Evolutionary conservation across 1,284 basidiomycete species (phyloP).

Genomic region (Pseudomicrostroma phylloplanum): DNA sequence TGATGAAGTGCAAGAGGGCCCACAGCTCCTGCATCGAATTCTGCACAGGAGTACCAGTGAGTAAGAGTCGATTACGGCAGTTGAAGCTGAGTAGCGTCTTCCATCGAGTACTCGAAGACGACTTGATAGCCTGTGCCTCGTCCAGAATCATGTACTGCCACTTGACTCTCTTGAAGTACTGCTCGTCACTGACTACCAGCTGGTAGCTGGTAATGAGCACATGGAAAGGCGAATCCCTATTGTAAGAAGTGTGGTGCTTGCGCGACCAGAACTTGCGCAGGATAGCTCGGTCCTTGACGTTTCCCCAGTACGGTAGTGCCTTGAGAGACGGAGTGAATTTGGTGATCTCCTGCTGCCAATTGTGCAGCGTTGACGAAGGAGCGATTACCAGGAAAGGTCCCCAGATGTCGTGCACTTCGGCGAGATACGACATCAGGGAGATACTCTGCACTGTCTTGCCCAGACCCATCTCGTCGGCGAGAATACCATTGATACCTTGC

Average conservation of each 20-base stretch:
- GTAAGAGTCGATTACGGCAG: slow-evolving; percentile 86
- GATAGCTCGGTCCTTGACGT: slow-evolving; percentile 88
- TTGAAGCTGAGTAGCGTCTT: slow-evolving; percentile 93
- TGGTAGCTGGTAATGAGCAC: slow-evolving; percentile 96
- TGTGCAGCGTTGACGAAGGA: slow-evolving; percentile 93
- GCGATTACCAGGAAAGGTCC: slow-evolving; percentile 99
- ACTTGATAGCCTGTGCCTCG: slow-evolving; percentile 99
- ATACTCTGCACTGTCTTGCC: slow-evolving; percentile 95
- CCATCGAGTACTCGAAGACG: slow-evolving; percentile 93
- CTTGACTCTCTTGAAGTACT: slow-evolving; percentile 94
- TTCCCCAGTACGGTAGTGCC: slow-evolving; percentile 96
- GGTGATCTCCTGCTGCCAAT: slow-evolving; percentile 98
- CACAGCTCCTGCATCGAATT: slow-evolving; percentile 99
- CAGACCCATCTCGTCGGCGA: slow-evolving; percentile 74
- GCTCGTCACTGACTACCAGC: slow-evolving; percentile 91
- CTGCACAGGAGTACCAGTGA: slow-evolving; percentile 98
- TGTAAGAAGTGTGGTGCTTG: slow-evolving; percentile 84
- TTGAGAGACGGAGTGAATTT: slow-evolving; percentile 91
- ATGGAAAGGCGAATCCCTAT: slow-evolving; percentile 92
- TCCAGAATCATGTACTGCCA: slow-evolving; percentile 99
- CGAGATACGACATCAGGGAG: slow-evolving; percentile 89
- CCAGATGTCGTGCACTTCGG: slow-evolving; percentile 97
- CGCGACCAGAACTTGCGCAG: slow-evolving; percentile 97
- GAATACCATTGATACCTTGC: slow-evolving; percentile 69
- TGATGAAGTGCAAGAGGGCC: slow-evolving; percentile 98